Base-by-base conservation (phyloP, 1,139 yeast species). In the Scheffersomyces quercinus region DNA sequence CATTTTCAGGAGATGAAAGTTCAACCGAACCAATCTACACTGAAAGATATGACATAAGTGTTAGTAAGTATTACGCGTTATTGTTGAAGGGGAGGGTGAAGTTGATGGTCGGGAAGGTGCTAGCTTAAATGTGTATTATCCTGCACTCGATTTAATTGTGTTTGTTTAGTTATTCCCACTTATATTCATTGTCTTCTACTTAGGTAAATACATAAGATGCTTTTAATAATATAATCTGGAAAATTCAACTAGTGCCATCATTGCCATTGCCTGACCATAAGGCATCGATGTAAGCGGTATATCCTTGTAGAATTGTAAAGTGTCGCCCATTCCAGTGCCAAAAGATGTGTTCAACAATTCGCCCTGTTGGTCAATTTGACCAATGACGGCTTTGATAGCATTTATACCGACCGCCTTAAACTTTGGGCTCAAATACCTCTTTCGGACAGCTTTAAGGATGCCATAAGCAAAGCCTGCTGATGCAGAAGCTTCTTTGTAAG, bases 381-480 rank as follows among this genome's bases (percentile, higher is more conserved):
- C 48, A 5, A 60, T 41, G 11, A 65, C 64, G 4, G 65, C 68
- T 36, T 60, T 55, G 28, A 65, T 53, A 10, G 67, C 70, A 28
- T 52, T 52, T 13, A 58, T 41, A 11, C 64, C 70, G 9, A 43
- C 49, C 2, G 45, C 45, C 35, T 49, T 39, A 42, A 62, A 65
- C 39, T 58, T 54, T 13, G 50, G 46, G 40, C 46, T 48, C 36
- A 65, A 49, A 43, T 58, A 59, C 30, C 58, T 55, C 44, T 52
- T 51, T 36, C 70, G 51, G 13, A 59, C 47, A 15, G 56, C 64
- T 42, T 65, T 65, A 40, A 65, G 54, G 16, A 65, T 63, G 7
- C 70, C 70, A 46, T 59, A 65, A 5, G 70, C 69, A 51, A 65
- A 61, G 8, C 70, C 70, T 13, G 70, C 70, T 36, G 67, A 53